Evolutionary conservation across 2,329 filamentous ascomycete genomes (phyloP), one percentile per base, ranked within the genome.

Genomic region (Mycosphaerella sp.): DNA sequence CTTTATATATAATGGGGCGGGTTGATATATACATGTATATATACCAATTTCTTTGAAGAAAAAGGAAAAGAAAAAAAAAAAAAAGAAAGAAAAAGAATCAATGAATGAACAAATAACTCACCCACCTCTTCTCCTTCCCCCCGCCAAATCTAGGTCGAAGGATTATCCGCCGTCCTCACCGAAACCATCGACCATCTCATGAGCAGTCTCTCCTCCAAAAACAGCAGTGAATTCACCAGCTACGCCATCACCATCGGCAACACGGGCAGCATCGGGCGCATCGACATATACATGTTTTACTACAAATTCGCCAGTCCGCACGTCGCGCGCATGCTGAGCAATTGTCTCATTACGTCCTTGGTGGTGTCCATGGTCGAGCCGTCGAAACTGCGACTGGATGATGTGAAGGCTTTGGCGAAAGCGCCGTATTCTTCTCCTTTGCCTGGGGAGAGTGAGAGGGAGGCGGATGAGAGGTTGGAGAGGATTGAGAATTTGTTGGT

Each of bases 201-300:
- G 42, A 17, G 11, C 8, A n/a, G 45, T 1, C n/a, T 46, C 9
- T 48, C 47, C 9, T 42, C 32, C 6, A 56, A 53, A 31, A 49
- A 43, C 40, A 56, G 54, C 42, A 56, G 54, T 26, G 54, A 56
- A 34, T 17, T 53, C n/a, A 56, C 36, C 3, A 53, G 50, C 50
- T 56, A 56, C 29, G 50, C 54, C 4, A 44, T 56, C 14, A 48
- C 47, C 6, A 43, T 56, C 23, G 50, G 51, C n/a, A 53, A 50
- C 32, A 17, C 46, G 2, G 54, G 50, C 6, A 46, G 45, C 4
- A 46, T 56, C 39, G 50, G 54, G 34, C 45, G 54, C 14, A 48
- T 56, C 36, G 54, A 56, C 43, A 53, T 50, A 42, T 56, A 53
- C 46, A 49, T 56, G 39, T 56, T 56, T 50, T 56, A 56, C 50